Evolutionary conservation across 192 early-diverging fungal genomes (phyloP).

Genomic region (Coemansia sp.): DNA sequence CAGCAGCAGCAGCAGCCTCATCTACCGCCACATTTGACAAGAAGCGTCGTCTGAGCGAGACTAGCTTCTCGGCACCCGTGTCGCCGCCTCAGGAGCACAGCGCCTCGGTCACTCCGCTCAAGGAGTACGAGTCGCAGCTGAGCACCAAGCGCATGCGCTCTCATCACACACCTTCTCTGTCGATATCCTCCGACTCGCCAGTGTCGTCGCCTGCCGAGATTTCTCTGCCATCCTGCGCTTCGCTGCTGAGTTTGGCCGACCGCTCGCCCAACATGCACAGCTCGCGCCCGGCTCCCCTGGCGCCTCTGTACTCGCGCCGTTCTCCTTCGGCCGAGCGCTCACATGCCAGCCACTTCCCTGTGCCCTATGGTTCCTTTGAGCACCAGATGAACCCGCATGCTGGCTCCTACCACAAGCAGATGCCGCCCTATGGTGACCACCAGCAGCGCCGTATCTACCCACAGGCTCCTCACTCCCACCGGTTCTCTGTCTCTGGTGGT

Average conservation of each 20-base stretch:
- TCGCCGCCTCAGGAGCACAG: conserved; percentile 34
- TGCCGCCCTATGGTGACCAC: background rate
- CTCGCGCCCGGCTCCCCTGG: conserved; percentile 1
- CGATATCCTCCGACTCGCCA: conserved; percentile 10
- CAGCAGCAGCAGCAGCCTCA: background rate
- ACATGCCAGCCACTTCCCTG: conserved; percentile 3
- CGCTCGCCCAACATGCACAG: conserved; percentile 7
- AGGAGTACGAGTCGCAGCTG: conserved; percentile 11
- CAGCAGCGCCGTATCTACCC: conserved; percentile 1
- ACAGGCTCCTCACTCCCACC: background rate
- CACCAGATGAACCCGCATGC: background rate
- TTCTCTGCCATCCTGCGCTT: conserved; percentile 48
- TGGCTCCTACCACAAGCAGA: conserved; percentile 2
- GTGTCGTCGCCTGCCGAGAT: conserved; percentile 10
- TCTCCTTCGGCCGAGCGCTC: background rate
- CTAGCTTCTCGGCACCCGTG: conserved; percentile 39
- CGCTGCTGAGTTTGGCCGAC: conserved; percentile 47
- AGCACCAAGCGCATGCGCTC: conserved; percentile 35
- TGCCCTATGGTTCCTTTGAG: conserved; percentile 6
- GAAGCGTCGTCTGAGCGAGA: conserved; percentile 42
- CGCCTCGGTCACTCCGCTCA: background rate
- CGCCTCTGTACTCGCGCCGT: background rate
- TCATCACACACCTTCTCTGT: conserved; percentile 31
- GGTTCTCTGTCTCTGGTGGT: background rate
- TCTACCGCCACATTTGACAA: conserved; percentile 12